Base-by-base conservation (phyloP, 2,329 filamentous ascomycete species). In the Colletotrichum spinosum region DNA sequence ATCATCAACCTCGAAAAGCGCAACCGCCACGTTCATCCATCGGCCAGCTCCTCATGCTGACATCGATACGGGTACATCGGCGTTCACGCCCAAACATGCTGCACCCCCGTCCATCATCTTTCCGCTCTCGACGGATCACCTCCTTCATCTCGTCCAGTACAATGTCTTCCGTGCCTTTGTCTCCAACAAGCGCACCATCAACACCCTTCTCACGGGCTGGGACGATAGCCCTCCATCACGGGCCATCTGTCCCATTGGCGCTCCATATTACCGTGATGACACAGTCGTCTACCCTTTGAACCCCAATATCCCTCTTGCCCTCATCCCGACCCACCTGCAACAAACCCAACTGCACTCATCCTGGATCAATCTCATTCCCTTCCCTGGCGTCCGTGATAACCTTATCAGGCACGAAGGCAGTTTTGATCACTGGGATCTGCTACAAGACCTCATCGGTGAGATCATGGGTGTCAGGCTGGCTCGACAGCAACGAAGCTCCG, bases 81-180 rank as follows among this genome's bases (percentile, higher is more conserved):
- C 57, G 65, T 44, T 7, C 41, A 37, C 2, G 55, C 8, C 42
- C 41, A 12, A 12, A 39, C 25, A 7, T 7, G 10, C 15, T 49
- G 13, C 39, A 9, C 4, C 41, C 17, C 17, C 17, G 17, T 17
- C 17, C 17, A 17, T 13, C 3, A 1, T 48, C 39, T 38, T 46
- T 52, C 46, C 8, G 52, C 60, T 13, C 60, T 67, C 2, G 51
- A 62, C 37, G 50, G 61, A 67, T 42, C 60, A 60, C 11, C 41
- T 67, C 9, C 60, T 67, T n/a, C 60, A 61, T 38, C 61, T 67
- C 4, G 25, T 67, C 10, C 52, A 67, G 13, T 59, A 67, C 4
- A 67, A 67, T 8, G 55, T 67, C 38, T 65, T 67, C 45, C 55
- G 65, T 6, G 65, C 65, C 6, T 65, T 67, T 11, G 49, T 61